Conservation (phyloP, 1,139 yeast species). For the Zygoascus sp. region DNA sequence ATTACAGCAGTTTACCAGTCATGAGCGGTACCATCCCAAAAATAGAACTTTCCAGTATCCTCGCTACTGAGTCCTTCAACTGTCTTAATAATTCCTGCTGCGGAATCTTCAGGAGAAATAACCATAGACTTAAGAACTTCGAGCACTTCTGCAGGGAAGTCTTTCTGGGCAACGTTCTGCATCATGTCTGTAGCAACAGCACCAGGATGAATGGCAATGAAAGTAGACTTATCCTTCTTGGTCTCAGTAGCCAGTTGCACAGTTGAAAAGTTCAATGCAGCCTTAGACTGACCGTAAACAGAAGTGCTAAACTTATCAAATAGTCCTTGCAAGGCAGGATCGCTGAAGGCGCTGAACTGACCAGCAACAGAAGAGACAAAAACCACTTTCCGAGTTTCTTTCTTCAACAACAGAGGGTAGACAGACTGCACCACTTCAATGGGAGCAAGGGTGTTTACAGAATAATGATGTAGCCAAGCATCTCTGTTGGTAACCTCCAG, state of each 20-base stretch:
- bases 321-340: not conserved
- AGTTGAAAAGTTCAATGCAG: conserved; percentile 34
- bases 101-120: conserved; percentile 12
- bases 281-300: conserved; percentile 30
- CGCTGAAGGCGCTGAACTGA: conserved; percentile 21
- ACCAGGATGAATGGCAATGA: conserved; percentile 36
- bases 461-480: conserved; percentile 31
- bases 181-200: conserved; percentile 33
- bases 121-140: not conserved
- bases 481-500: conserved; percentile 21
- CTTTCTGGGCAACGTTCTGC: not conserved
- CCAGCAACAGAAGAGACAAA: conserved; percentile 30
- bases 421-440: conserved; percentile 30
- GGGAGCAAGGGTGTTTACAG: conserved; percentile 36
- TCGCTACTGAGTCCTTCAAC: conserved; percentile 12
- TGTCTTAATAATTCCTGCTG: conserved; percentile 13
- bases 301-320: not conserved
- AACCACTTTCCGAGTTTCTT: conserved; percentile 22
- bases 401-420: conserved; percentile 18
- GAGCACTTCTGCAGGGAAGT: not conserved
- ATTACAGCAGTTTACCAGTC: conserved; percentile 12
- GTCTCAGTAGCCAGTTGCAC: conserved; percentile 28
- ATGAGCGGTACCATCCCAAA: conserved; percentile 15
- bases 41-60: conserved; percentile 16
- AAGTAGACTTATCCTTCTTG: conserved; percentile 26